Percentiles rank a stretch among this genome's conserved stretches.
These are phyloP conservation scores for Alternaria brassicicola DNA, from an alignment of 2,329 filamentous ascomycete species.

Conservation along the genomic window DNA sequence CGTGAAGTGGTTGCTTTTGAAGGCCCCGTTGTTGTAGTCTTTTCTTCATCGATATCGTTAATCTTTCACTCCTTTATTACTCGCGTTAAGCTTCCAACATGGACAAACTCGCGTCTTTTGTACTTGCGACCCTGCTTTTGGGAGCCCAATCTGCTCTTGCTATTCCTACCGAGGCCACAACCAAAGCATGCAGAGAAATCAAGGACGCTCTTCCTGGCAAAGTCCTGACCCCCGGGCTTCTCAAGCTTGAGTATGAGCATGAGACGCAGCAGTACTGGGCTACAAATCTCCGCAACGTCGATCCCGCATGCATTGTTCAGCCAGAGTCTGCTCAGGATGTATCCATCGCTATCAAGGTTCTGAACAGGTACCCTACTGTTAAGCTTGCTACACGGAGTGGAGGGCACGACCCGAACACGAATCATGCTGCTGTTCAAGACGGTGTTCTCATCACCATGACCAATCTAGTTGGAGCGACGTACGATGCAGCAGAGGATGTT, in stretches of 20 bases:
- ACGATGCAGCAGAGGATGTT: constrained; percentile 41
- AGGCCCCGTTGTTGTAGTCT: background rate
- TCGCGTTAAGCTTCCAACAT: constrained; percentile 3
- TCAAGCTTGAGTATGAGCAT: constrained; percentile 23
- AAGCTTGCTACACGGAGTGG: constrained; percentile 37
- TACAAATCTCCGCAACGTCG: constrained; percentile 21
- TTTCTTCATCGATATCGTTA: background rate
- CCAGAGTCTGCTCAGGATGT: constrained; percentile 33
- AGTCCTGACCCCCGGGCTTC: constrained; percentile 21
- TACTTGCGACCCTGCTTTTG: constrained; percentile 15
- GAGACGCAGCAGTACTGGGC: constrained; percentile 34
- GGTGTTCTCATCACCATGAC: constrained; percentile 49
- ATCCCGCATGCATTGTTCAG: constrained; percentile 36
- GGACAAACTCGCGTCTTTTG: constrained; percentile 1
- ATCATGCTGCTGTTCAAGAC: constrained; percentile 44
- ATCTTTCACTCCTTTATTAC: background rate
- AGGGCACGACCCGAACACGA: constrained; percentile 49
- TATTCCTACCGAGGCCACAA: constrained; percentile 24
- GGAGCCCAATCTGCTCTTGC: constrained; percentile 6
- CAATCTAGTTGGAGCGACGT: constrained; percentile 45
- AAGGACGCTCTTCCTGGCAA: constrained; percentile 25
- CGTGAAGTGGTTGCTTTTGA: background rate
- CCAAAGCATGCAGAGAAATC: constrained; percentile 27
- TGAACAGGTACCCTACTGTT: constrained; percentile 29
- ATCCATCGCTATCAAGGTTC: constrained; percentile 28